These are phyloP conservation scores for Cordyceps cateniannulata DNA, from an alignment of 2,329 filamentous ascomycete species.

Conservation along the genomic window DNA sequence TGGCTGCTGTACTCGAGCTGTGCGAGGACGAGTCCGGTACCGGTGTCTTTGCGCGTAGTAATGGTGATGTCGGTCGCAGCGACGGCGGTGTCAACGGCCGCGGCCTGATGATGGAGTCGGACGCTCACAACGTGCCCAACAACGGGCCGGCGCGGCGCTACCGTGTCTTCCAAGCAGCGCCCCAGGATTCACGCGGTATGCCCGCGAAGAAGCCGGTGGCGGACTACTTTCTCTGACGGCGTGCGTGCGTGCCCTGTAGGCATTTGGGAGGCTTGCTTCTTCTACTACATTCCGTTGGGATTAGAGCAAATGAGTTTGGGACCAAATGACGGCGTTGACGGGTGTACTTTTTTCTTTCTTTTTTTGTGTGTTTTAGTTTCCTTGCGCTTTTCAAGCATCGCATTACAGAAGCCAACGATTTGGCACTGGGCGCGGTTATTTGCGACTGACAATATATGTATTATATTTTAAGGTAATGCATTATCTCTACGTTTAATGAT, in stretches of 20 bases:
- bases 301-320: neutral
- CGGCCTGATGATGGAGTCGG: slow-evolving; percentile 43
- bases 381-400: neutral
- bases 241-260: too few relatives aligned
- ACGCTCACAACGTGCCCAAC: slow-evolving; percentile 29
- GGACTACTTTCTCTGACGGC: slow-evolving; percentile 76
- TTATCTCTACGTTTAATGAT: neutral
- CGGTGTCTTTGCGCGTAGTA: slow-evolving; percentile 62
- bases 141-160: slow-evolving; percentile 82
- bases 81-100: slow-evolving; percentile 30
- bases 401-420: neutral
- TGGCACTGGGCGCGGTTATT: neutral
- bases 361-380: neutral
- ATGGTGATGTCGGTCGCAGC: slow-evolving; percentile 60
- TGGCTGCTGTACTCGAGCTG: slow-evolving; percentile 89
- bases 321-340: neutral
- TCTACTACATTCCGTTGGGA: neutral
- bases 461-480: neutral
- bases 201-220: slow-evolving; percentile 97
- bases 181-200: slow-evolving; percentile 94
- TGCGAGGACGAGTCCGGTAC: slow-evolving; percentile 78
- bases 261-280: neutral
- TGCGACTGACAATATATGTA: neutral
- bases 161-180: slow-evolving; percentile 91
- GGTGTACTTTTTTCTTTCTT: neutral